Evolutionary conservation across 345 rosid species (phyloP).

Genomic region (Brassica incana): DNA sequence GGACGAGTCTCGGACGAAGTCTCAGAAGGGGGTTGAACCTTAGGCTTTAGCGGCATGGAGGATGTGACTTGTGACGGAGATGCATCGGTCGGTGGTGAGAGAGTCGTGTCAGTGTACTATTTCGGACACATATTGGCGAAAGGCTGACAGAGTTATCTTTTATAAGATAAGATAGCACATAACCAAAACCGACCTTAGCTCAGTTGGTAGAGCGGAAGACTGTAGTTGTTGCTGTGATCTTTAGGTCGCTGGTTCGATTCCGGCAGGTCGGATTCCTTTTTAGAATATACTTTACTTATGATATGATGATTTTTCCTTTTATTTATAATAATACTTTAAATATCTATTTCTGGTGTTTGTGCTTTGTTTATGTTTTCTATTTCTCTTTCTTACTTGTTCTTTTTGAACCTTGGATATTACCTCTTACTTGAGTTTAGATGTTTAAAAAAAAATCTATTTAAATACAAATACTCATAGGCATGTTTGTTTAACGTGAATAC

Average conservation of each 20-base stretch:
- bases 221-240: conserved; percentile 56
- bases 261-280: conserved; percentile 31
- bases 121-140: too few relatives aligned
- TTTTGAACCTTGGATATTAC: too few relatives aligned
- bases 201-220: conserved; percentile 98
- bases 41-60: neutral
- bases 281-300: too few relatives aligned
- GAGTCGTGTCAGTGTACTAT: neutral
- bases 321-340: too few relatives aligned
- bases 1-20: neutral
- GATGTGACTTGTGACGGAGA: neutral
- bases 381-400: too few relatives aligned
- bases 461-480: neutral
- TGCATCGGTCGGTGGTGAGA: neutral
- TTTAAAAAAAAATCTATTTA: too few relatives aligned
- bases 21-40: neutral
- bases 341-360: too few relatives aligned
- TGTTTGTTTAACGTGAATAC: neutral
- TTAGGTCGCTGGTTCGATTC: conserved; percentile 68
- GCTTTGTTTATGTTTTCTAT: too few relatives aligned
- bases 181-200: conserved; percentile 66
- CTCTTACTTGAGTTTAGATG: too few relatives aligned
- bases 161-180: neutral
- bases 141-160: too few relatives aligned
- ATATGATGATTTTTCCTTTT: neutral